phyloP scores from a whole-genome alignment of 352 stramenopile species.

The Globisporangium lucens region DNA sequence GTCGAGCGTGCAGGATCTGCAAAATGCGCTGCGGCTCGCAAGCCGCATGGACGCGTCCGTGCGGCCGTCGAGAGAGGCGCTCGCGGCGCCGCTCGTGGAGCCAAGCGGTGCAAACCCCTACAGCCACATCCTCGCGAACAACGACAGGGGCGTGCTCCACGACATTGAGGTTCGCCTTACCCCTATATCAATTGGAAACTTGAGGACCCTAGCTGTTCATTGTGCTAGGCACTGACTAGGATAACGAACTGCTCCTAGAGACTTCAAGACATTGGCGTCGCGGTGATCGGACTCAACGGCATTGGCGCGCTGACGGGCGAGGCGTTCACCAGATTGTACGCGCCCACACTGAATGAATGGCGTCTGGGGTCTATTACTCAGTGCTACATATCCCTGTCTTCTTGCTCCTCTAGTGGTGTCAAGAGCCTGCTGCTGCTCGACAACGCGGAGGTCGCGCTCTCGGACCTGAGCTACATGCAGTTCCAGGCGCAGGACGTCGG shows the following conservation, averaged over 20 bases:
- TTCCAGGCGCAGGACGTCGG: conserved; percentile 34
- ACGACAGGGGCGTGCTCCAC: conserved; percentile 38
- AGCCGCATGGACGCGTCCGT: conserved; percentile 12
- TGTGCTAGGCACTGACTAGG: not conserved
- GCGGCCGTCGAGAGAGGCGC: conserved; percentile 10
- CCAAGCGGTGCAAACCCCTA: conserved; percentile 24
- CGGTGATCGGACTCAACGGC: conserved; percentile 44
- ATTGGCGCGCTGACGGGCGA: conserved; percentile 38
- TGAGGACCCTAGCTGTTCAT: not conserved
- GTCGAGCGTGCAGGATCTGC: conserved; percentile 34
- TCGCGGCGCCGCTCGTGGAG: conserved; percentile 12
- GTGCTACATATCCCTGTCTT: too few species aligned
- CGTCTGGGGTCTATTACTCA: not conserved
- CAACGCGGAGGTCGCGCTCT: conserved; percentile 19
- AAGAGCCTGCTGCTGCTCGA: conserved; percentile 34
- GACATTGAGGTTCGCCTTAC: conserved; percentile 29
- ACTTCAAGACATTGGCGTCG: conserved; percentile 28
- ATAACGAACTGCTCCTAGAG: conserved; percentile 15
- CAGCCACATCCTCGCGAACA: conserved; percentile 45
- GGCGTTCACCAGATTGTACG: conserved; percentile 41
- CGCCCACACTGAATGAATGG: not conserved
- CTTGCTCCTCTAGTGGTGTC: conserved; percentile 27
- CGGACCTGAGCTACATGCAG: conserved; percentile 37
- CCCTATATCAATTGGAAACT: too few species aligned
- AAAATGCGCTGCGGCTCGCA: conserved; percentile 31